Evolutionary conservation across 805 yeast genomes (phyloP).

Genomic region (Kockiozyma suomiensis): DNA sequence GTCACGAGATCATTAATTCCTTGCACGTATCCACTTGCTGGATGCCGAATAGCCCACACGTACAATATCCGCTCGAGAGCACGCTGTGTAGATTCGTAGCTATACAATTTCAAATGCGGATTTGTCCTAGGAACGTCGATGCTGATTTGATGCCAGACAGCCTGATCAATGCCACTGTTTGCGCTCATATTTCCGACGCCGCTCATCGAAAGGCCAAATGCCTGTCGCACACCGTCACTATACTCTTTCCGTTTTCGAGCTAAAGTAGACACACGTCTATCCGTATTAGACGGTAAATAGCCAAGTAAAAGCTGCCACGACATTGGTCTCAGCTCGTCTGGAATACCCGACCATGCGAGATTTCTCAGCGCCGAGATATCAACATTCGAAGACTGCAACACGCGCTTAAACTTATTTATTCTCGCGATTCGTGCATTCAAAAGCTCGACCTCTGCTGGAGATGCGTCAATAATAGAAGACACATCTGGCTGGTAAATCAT

Average conservation of each 20-base stretch:
- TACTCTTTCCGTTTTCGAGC: constrained; percentile 85
- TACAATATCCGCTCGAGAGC: constrained; percentile 80
- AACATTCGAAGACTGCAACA: constrained; percentile 57
- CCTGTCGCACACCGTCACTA: constrained; percentile 68
- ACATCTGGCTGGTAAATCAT: constrained; percentile 34
- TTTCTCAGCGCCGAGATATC: constrained; percentile 71
- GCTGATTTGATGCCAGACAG: constrained; percentile 92
- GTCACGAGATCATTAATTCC: constrained; percentile 94
- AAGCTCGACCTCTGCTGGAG: constrained; percentile 54
- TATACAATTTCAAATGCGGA: constrained; percentile 76
- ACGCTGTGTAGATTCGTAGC: constrained; percentile 68
- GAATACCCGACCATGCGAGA: constrained; percentile 94
- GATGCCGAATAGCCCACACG: constrained; percentile 95
- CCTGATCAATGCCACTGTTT: constrained; percentile 63
- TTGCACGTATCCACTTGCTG: constrained; percentile 97
- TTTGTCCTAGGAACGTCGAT: constrained; percentile 95
- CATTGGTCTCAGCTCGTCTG: constrained; percentile 73
- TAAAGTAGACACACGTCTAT: constrained; percentile 69
- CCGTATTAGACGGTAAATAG: constrained; percentile 82
- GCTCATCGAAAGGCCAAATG: constrained; percentile 43
- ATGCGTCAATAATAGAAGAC: constrained; percentile 20
- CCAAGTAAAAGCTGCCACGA: constrained; percentile 91
- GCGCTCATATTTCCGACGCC: not conserved
- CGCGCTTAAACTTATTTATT: constrained; percentile 65
- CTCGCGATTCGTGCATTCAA: constrained; percentile 63